Conservation (phyloP, 495 filamentous ascomycete species). For the Hapsidospora chrysogenum region DNA sequence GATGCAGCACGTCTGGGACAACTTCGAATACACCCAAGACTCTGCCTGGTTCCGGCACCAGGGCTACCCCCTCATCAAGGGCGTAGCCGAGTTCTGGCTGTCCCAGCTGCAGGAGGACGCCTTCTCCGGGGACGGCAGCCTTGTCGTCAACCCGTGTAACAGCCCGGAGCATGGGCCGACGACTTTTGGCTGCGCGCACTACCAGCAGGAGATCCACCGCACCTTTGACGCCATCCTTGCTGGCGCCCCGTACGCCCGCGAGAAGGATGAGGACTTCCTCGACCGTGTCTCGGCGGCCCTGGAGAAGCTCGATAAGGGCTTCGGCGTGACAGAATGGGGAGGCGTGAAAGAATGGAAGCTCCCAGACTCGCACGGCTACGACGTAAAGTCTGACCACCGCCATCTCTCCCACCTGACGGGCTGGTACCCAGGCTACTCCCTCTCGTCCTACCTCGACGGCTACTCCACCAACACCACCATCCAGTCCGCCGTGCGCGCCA, state of each 20-base stretch:
- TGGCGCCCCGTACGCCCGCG: neutral
- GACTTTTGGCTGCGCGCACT: constrained; percentile 1
- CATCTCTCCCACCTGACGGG: constrained; percentile 35
- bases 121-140: constrained; percentile 30
- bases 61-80: constrained; percentile 32
- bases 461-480: constrained; percentile 16
- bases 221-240: constrained; percentile 1
- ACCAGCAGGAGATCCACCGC: neutral
- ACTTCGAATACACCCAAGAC: constrained; percentile 29
- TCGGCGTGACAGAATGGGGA: constrained; percentile 1
- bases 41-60: constrained; percentile 17
- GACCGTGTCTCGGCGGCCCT: neutral
- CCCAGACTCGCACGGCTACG: too few relatives aligned
- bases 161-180: constrained; percentile 34
- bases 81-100: constrained; percentile 29
- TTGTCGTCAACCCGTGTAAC: constrained; percentile 34
- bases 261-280: neutral
- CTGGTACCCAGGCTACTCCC: constrained; percentile 33
- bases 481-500: constrained; percentile 21
- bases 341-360: constrained; percentile 33
- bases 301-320: neutral
- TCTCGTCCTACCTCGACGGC: constrained; percentile 9
- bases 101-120: constrained; percentile 23
- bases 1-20: constrained; percentile 33
- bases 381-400: constrained; percentile 28